A percentile compares a stretch with the other conserved stretches of the same genome.
Evolutionary conservation across 2,329 filamentous ascomycete species (phyloP).

Genomic region (Fusarium kyushuense): DNA sequence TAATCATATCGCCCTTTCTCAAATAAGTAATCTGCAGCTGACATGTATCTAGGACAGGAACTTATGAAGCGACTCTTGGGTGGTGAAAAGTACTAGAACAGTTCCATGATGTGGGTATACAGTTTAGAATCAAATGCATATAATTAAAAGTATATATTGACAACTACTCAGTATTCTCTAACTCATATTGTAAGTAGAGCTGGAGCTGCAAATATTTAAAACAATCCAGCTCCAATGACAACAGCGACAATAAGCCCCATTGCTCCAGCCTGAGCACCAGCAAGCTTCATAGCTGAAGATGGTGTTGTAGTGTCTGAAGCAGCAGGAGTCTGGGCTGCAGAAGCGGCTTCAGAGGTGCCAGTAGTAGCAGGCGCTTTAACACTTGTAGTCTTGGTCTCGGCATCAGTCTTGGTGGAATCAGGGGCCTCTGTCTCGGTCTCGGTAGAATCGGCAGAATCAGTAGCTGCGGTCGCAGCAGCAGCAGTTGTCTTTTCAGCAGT

Average conservation of each 20-base stretch:
- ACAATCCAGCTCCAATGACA: background rate
- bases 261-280: background rate
- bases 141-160: background rate
- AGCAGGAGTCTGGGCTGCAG: background rate
- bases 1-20: background rate
- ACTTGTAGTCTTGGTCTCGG: background rate
- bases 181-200: background rate
- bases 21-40: background rate
- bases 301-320: background rate
- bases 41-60: too few relatives aligned
- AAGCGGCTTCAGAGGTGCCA: background rate
- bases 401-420: background rate
- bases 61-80: too few relatives aligned
- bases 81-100: background rate
- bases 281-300: constrained; percentile 9
- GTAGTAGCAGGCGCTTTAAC: background rate
- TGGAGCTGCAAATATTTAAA: background rate
- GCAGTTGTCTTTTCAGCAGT: background rate
- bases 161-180: background rate
- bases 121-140: background rate
- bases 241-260: background rate
- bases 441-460: constrained; percentile 1
- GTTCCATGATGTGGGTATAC: too few relatives aligned
- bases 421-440: background rate
- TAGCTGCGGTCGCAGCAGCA: background rate